These are phyloP conservation scores for Colletotrichum cereale DNA, from an alignment of 2,329 filamentous ascomycete genomes.

Conservation along the genomic window DNA sequence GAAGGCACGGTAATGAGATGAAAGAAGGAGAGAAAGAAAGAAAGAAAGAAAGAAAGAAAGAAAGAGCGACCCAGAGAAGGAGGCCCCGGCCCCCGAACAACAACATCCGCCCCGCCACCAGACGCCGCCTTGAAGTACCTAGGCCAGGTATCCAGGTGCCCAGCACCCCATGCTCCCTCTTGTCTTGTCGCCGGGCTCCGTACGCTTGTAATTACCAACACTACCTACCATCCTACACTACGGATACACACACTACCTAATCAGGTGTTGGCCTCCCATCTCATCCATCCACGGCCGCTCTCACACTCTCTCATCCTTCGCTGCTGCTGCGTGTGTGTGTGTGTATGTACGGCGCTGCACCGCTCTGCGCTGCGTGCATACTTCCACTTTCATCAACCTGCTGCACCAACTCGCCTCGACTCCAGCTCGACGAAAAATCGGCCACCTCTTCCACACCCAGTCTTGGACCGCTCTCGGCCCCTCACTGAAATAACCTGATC, in stretches of 20 bases:
- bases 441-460: background rate
- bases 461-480: background rate
- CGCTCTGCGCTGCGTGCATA: conserved; percentile 29
- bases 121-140: conserved; percentile 4
- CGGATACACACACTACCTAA: no score
- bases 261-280: no score
- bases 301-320: background rate
- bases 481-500: conserved; percentile 14
- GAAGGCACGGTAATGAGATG: no score
- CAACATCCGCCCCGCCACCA: conserved; percentile 26
- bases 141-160: no score
- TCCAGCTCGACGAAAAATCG: background rate
- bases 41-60: background rate
- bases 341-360: conserved; percentile 28
- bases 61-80: background rate
- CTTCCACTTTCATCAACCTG: conserved; percentile 1
- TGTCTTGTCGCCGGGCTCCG: no score
- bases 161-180: no score
- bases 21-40: no score
- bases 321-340: background rate
- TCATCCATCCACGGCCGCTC: background rate
- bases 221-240: no score
- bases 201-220: no score
- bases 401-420: background rate
- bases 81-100: conserved; percentile 19